Conservation (phyloP, 208 protist genomes). For the Trypanosoma theileri region DNA sequence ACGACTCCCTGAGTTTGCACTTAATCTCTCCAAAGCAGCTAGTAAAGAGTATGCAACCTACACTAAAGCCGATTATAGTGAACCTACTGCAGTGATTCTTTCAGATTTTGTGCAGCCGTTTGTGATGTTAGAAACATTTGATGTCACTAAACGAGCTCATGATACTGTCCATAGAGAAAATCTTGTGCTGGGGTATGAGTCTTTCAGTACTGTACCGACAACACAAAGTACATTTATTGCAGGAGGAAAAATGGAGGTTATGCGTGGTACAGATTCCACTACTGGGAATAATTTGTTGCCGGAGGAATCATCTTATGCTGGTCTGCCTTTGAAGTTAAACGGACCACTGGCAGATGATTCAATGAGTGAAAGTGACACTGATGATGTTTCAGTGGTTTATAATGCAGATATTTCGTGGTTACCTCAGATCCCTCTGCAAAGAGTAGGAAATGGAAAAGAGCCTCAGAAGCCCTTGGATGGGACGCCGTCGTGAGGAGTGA, state of each 20-base stretch:
- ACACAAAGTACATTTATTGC: background rate
- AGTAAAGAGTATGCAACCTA: constrained; percentile 29
- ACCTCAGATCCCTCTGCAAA: constrained; percentile 1
- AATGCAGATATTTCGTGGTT: constrained; percentile 34
- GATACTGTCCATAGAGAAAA: constrained; percentile 3
- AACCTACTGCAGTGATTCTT: constrained; percentile 23
- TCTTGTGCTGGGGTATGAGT: constrained; percentile 20
- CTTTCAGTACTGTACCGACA: background rate
- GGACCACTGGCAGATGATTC: constrained; percentile 35
- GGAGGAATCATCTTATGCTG: constrained; percentile 17
- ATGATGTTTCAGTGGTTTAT: constrained; percentile 12
- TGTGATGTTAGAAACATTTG: constrained; percentile 41
- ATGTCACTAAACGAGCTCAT: constrained; percentile 24
- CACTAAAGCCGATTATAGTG: constrained; percentile 9
- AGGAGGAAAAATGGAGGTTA: background rate
- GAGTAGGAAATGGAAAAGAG: constrained; percentile 2
- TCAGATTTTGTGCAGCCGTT: constrained; percentile 43
- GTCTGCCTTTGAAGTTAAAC: constrained; percentile 24
- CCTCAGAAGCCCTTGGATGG: background rate
- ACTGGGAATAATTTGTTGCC: background rate
- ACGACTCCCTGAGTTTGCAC: constrained; percentile 44
- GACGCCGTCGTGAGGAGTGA: background rate
- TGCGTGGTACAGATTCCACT: background rate
- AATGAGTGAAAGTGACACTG: constrained; percentile 33
- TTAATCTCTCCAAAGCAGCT: constrained; percentile 31